A percentile compares a stretch with the other conserved stretches of the same genome.
Conservation (phyloP, 768 basidiomycete species). For the Russula dissimulans region DNA sequence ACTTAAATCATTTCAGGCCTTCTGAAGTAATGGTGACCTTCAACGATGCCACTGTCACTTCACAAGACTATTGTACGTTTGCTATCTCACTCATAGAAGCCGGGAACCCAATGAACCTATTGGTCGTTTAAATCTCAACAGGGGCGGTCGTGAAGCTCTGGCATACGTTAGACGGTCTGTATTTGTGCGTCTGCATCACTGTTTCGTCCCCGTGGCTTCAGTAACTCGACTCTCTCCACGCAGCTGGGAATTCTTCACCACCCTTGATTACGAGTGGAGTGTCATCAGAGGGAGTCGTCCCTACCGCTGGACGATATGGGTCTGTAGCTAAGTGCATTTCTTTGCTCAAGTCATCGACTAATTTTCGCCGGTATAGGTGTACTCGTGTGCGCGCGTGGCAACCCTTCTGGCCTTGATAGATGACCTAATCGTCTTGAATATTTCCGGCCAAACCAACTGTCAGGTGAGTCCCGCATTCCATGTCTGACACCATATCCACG, state of each 20-base stretch:
- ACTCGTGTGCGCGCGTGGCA: not conserved
- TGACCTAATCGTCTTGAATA: not conserved
- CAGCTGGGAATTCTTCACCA: not conserved
- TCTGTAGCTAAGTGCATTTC: not conserved
- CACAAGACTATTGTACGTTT: not conserved
- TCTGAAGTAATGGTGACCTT: not conserved
- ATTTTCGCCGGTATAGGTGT: not conserved
- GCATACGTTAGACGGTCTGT: not conserved
- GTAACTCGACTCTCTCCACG: no score
- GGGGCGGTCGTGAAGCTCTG: not conserved
- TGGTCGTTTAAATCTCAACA: not conserved
- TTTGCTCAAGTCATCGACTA: not conserved
- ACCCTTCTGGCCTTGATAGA: not conserved
- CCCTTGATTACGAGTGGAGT: not conserved
- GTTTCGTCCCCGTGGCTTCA: no score
- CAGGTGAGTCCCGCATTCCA: not conserved
- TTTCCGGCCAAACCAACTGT: not conserved
- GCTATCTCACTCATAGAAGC: no score
- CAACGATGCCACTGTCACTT: not conserved
- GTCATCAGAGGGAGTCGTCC: not conserved
- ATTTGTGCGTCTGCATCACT: not conserved
- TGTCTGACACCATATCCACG: no score
- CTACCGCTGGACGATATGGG: slow-evolving; percentile 1
- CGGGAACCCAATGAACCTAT: not conserved
- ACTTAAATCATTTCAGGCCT: no score